Evolutionary conservation across 768 basidiomycete genomes (phyloP), one percentile per base, ranked within the genome.

Genomic region (Xerocomellus amylosporus): DNA sequence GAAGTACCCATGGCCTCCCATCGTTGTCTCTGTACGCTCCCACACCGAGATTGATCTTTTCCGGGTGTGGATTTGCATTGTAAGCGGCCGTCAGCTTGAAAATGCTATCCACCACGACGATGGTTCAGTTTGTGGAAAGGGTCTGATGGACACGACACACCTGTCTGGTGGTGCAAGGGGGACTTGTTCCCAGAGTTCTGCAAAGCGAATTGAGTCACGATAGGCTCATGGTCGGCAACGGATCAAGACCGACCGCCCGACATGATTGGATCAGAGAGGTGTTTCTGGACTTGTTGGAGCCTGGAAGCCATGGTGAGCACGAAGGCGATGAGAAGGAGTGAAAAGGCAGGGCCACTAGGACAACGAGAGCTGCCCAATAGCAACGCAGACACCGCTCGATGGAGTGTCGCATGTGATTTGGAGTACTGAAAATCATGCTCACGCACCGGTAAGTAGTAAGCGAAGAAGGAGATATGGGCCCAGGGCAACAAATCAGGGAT

Each of bases 41-140:
- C 42, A 94, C 93, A 37, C 93, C 93, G 22, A 97, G 79, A 71
- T 96, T 96, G 72, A 95, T 79, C 77, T 97, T 97, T 58, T 86
- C 73, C 14, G 82, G 77, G 69, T 78, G 81, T 3, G 80, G 66
- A 69, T 97, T 91, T 28, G 81, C 83, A 70, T 94, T 93, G 84
- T 86, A 96, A 2, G 90, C 85, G 19, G 91, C 88, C 0, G 92
- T 93, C 59, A 97, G 80, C 75, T 91, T 85, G 83, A 93, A 93
- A 66, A 93, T 93, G 74, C 91, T 93, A 62, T 53, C 40, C 40
- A 19, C 10, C 37, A 59, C 53, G 57, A 51, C 44, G 50, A 41
- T 28, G 43, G n/a, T 20, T 51, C 20, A 60, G 58, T 44, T 6
- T 39, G 44, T 20, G 44, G 49, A 26, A 30, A 38, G 28, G 44